These are phyloP conservation scores for Stephania yunnanensis DNA, from an alignment of 164 flowering plant species.

Conservation along the genomic window DNA sequence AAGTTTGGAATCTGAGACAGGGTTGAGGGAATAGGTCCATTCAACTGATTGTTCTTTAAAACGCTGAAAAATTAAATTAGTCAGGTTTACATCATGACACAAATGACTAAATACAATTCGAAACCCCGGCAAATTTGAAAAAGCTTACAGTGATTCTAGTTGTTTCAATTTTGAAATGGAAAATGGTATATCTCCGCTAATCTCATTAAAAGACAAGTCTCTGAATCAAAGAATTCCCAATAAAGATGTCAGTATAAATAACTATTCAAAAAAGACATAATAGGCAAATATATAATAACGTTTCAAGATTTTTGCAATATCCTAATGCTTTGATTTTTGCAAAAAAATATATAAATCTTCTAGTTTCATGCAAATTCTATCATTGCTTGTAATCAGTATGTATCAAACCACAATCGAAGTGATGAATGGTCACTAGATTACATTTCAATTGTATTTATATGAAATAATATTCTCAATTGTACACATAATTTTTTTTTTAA, in stretches of 20 bases:
- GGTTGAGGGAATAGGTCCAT: slow-evolving; percentile 93
- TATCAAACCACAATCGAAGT: too few species aligned
- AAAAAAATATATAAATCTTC: too few species aligned
- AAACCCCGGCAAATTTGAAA: neutral
- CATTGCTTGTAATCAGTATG: too few species aligned
- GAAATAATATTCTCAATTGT: too few species aligned
- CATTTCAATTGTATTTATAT: too few species aligned
- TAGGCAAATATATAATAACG: too few species aligned
- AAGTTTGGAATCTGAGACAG: slow-evolving; percentile 96
- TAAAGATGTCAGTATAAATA: neutral
- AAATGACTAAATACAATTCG: neutral
- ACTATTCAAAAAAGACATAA: neutral
- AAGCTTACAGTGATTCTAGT: slow-evolving; percentile 57
- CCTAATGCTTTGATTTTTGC: too few species aligned
- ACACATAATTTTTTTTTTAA: too few species aligned
- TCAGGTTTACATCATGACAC: neutral
- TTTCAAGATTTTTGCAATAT: too few species aligned
- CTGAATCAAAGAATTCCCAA: slow-evolving; percentile 23
- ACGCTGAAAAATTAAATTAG: slow-evolving; percentile 25
- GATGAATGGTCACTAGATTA: too few species aligned
- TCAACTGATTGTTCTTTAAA: slow-evolving; percentile 74
- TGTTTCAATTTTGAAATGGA: slow-evolving; percentile 84
- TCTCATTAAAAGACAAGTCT: slow-evolving; percentile 69
- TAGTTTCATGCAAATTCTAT: too few species aligned
- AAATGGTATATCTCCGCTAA: slow-evolving; percentile 78